Evolutionary conservation across 163 green algal genomes (phyloP).

Genomic region (Scenedesmus sp.): DNA sequence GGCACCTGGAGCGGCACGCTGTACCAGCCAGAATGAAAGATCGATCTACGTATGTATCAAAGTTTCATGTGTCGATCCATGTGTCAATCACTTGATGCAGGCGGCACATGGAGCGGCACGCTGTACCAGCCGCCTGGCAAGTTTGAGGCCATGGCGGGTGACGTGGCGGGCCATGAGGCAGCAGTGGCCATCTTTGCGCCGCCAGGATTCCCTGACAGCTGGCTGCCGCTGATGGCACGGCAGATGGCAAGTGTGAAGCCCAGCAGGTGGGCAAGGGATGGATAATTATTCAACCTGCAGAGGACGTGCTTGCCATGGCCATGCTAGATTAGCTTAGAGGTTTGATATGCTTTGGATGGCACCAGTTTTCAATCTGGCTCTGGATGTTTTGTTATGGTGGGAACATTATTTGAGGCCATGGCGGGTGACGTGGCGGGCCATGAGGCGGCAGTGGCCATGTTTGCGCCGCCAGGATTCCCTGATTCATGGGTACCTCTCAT

Average conservation of each 20-base stretch:
- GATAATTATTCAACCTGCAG: no score
- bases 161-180: conserved; percentile 29
- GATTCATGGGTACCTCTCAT: conserved; percentile 13
- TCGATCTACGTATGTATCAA: background rate
- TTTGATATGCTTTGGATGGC: no score
- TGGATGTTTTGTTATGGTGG: no score
- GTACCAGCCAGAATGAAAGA: conserved; percentile 8
- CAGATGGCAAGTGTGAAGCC: conserved; percentile 35
- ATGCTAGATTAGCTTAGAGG: no score
- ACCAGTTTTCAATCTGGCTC: no score
- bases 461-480: conserved; percentile 11
- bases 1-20: conserved; percentile 27
- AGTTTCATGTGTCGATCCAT: background rate
- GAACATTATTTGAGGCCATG: no score
- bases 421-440: conserved; percentile 32
- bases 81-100: background rate
- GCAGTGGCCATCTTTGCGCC: conserved; percentile 24
- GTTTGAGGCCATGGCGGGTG: conserved; percentile 26
- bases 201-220: conserved; percentile 4
- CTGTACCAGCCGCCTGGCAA: conserved; percentile 32
- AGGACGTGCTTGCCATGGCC: no score
- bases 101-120: conserved; percentile 21
- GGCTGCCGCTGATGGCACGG: conserved; percentile 33
- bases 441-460: background rate
- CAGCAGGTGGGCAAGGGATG: conserved; percentile 4